Percentiles rank a stretch among this genome's conserved stretches.
These are phyloP conservation scores for Ceratobasidium sp. DNA, from an alignment of 1,284 basidiomycete genomes.

Conservation along the genomic window DNA sequence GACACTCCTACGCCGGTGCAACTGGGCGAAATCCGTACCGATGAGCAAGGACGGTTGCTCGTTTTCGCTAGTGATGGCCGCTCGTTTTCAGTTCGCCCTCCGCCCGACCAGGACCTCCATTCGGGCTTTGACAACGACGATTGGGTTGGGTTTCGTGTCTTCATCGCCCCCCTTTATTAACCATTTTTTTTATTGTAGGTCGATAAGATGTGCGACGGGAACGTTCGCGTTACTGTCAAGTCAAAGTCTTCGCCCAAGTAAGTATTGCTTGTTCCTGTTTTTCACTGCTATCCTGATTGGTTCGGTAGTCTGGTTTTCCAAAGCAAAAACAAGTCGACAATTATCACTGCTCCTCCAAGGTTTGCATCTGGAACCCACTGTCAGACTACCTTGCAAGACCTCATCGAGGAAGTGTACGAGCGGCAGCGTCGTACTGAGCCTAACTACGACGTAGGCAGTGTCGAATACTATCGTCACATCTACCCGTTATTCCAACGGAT, in stretches of 20 bases:
- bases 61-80: conserved; percentile 52
- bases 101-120: conserved; percentile 49
- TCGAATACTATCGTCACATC: conserved; percentile 55
- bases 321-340: conserved; percentile 50
- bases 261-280: background rate
- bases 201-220: conserved; percentile 53
- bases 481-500: conserved; percentile 54
- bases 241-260: conserved; percentile 1
- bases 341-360: conserved; percentile 56
- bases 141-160: conserved; percentile 48
- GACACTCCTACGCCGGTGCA: conserved; percentile 43
- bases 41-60: conserved; percentile 51
- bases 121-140: conserved; percentile 53
- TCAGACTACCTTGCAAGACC: conserved; percentile 57
- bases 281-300: background rate
- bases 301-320: background rate
- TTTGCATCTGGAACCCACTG: conserved; percentile 56
- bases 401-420: conserved; percentile 57
- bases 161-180: background rate
- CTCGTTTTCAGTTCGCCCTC: conserved; percentile 46
- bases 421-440: conserved; percentile 37
- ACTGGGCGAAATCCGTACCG: conserved; percentile 52
- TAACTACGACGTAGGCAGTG: conserved; percentile 47
- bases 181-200: conserved; percentile 15
- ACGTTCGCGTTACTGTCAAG: conserved; percentile 49